Evolutionary conservation across 306 rosid genomes (phyloP).

Genomic region (Citrullus colocynthis): DNA sequence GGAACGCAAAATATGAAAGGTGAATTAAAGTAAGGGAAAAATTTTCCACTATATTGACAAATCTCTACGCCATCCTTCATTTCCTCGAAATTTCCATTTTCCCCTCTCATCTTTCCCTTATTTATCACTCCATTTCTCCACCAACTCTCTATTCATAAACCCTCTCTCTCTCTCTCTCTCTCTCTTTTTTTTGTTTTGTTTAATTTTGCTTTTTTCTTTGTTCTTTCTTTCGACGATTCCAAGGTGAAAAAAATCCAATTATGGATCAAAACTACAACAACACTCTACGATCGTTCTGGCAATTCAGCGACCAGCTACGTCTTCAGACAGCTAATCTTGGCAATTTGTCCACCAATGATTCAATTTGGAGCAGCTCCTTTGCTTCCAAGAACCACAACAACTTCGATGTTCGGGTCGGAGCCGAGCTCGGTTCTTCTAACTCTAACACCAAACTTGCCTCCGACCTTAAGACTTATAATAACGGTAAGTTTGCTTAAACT

Average conservation of each 20-base stretch:
- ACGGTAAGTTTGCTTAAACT: background rate
- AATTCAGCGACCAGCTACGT: slow-evolving; percentile 81
- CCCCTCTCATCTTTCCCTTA: background rate
- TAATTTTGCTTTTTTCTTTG: background rate
- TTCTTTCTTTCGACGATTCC: background rate
- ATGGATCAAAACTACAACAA: slow-evolving; percentile 30
- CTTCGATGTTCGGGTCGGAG: slow-evolving; percentile 81
- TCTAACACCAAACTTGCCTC: background rate
- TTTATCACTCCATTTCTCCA: slow-evolving; percentile 4
- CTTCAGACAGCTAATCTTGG: slow-evolving; percentile 43
- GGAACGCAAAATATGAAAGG: too few species aligned
- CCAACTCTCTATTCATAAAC: background rate
- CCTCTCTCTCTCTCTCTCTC: background rate
- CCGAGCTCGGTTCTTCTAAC: slow-evolving; percentile 29
- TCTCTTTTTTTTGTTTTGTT: background rate
- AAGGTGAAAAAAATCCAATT: background rate
- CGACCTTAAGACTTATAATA: background rate
- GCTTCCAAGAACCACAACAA: slow-evolving; percentile 36
- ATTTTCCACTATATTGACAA: slow-evolving; percentile 15
- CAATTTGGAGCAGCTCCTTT: slow-evolving; percentile 67
- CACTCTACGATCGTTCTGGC: slow-evolving; percentile 61
- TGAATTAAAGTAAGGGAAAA: background rate
- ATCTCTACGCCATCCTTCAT: slow-evolving; percentile 27
- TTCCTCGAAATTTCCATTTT: slow-evolving; percentile 23
- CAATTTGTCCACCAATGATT: slow-evolving; percentile 55